A percentile compares a stretch with the other conserved stretches of the same genome.
Evolutionary conservation across 495 filamentous ascomycete species (phyloP).

Genomic region (Lasiosphaeria ovina): DNA sequence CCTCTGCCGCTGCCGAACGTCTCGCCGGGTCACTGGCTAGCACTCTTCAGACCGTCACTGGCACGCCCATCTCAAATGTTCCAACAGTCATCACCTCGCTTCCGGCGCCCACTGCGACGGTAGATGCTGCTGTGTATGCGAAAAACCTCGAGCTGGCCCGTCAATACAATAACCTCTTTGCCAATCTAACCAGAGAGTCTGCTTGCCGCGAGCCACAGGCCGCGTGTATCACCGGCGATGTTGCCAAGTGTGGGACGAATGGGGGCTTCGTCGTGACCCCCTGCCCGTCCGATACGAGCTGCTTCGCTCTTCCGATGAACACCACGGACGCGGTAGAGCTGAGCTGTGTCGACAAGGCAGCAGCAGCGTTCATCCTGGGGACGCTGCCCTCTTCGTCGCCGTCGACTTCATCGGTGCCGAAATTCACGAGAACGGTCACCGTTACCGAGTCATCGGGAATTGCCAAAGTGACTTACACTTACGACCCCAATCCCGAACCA

Average conservation of each 20-base stretch:
- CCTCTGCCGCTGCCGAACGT: too few species aligned
- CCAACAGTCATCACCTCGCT: conserved; percentile 38
- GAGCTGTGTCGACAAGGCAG: conserved; percentile 33
- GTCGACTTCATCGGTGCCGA: not conserved
- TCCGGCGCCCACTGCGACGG: conserved; percentile 33
- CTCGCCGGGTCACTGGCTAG: too few species aligned
- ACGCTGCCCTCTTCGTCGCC: not conserved
- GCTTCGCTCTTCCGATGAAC: conserved; percentile 44
- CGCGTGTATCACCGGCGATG: conserved; percentile 40
- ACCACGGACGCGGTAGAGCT: conserved; percentile 35
- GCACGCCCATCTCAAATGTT: conserved; percentile 28
- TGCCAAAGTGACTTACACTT: too few species aligned
- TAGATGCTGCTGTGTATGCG: conserved; percentile 34
- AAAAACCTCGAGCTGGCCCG: conserved; percentile 39
- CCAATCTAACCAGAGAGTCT: conserved; percentile 35
- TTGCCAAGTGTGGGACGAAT: conserved; percentile 30
- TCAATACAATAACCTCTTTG: conserved; percentile 37
- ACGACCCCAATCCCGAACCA: not conserved
- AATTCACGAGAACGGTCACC: too few species aligned
- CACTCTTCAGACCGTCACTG: conserved; percentile 17
- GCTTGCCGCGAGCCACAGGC: conserved; percentile 38
- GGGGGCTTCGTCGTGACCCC: conserved; percentile 31
- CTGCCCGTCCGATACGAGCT: conserved; percentile 30
- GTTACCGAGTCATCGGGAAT: too few species aligned
- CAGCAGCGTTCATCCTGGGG: conserved; percentile 30